Evolutionary conservation across 441 rosid species (phyloP).

Genomic region (Metrosideros polymorpha): DNA sequence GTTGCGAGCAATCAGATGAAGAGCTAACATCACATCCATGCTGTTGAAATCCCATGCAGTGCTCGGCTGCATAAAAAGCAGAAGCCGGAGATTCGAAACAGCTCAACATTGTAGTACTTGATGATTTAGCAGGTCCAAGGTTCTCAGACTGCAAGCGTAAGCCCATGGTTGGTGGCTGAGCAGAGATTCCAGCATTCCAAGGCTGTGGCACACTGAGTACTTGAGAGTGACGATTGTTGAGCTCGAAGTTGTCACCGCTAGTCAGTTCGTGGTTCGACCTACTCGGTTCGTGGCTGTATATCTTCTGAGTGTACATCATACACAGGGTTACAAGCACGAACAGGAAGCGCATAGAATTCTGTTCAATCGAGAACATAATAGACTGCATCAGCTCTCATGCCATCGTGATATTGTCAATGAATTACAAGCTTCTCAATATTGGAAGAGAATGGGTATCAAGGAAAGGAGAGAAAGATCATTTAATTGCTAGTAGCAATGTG

Average conservation of each 20-base stretch:
- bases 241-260: constrained; percentile 19
- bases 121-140: constrained; percentile 17
- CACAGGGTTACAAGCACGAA: neutral
- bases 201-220: constrained; percentile 15
- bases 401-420: neutral
- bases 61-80: constrained; percentile 53
- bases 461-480: constrained; percentile 11
- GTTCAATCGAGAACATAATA: neutral
- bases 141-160: constrained; percentile 5
- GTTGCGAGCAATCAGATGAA: constrained; percentile 16
- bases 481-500: neutral
- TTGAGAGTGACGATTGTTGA: constrained; percentile 14
- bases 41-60: constrained; percentile 38
- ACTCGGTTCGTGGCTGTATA: constrained; percentile 16
- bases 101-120: constrained; percentile 35
- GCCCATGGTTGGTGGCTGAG: constrained; percentile 3
- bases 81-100: constrained; percentile 48
- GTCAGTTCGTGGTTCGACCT: constrained; percentile 14
- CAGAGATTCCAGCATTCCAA: constrained; percentile 11
- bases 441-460: constrained; percentile 5
- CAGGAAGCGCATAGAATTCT: neutral
- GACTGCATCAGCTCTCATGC: constrained; percentile 8
- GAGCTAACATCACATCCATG: constrained; percentile 16
- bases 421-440: constrained; percentile 3
- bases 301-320: constrained; percentile 31